Evolutionary conservation across 176 grass and related monocot genomes (phyloP), one percentile per base, ranked within the genome.

Genomic region (Aegilops tauschii): DNA sequence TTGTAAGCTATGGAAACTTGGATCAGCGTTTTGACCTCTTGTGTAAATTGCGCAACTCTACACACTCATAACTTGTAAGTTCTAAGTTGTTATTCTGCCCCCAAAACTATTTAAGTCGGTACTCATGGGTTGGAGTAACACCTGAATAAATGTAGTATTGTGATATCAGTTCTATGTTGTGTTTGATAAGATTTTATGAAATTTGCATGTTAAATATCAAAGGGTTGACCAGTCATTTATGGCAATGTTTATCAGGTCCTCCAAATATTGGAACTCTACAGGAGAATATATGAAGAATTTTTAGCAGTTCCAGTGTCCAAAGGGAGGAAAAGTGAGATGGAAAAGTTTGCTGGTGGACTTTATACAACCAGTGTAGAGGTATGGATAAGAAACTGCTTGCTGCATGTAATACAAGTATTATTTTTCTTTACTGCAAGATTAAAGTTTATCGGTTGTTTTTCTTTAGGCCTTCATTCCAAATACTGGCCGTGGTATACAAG

Each of bases 331-430:
- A 98, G 91, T 69, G 93, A 98, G 83, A 92, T 98, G 87, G 96
- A 98, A 90, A 95, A 98, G 47, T 98, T 98, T 77, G 96, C 96
- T 44, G 93, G 96, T 67, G 96, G 93, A 52, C 88, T 95, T 37
- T 98, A 95, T 80, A 95, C 96, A 74, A 98, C 96, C 9, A 98
- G 92, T 73, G 96, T 98, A 69, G 96, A 98, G 93, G 96, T 98
- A 92, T 75, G 84, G 31, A 63, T 82, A 88, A 25, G 37, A 14
- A 79, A 62, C 18, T 39, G 13, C 34, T 30, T 65, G 28, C n/a
- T 50, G 21, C 30, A 73, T 82, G 25, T 25, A 76, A 63, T 21
- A 69, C 17, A 39, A 28, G 25, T 61, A 42, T 12, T 69, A 85
- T 81, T 66, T 86, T 76, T 17, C 14, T 76, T 76, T 81, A 65